Base-by-base conservation (phyloP, 2,329 filamentous ascomycete genomes). In the Neonectria ditissima region DNA sequence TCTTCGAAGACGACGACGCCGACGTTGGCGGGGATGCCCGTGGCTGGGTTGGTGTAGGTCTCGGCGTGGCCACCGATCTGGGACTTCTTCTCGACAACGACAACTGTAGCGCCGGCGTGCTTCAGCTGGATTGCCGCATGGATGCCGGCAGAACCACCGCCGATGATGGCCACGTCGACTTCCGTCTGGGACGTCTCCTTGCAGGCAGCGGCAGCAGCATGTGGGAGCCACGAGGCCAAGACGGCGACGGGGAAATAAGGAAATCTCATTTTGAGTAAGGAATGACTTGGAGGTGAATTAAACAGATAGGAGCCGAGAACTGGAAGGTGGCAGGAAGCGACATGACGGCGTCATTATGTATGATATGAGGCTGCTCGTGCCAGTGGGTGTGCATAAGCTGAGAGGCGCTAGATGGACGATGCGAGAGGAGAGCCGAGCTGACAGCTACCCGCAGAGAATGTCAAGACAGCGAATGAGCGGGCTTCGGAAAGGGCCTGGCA, bases 11-110 rank as follows among this genome's bases (percentile, higher is more conserved):
- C 1, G 0, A 61, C 39, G 4, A 71, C 69, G 1, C 69, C 69
- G 0, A 71, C 30, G 18, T 71, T 71, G 28, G 65, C 45, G 2
- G 32, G 54, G 1, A 52, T 28, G 5, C 56, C 60, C 0, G 69
- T 70, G 3, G 22, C 6, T 1, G 62, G 56, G 13, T 70, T 62
- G 54, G 58, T 11, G 0, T 71, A 71, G 34, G 69, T 71, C 51
- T 71, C 67, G 2, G 69, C 69, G 26, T 71, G 69, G 0, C 69
- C 69, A 4, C 69, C 69, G 2, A 71, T 71, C 22, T 68, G 67
- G n/a, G 58, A 20, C 7, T 60, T 16, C 14, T 70, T 70, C 54
- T 70, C 68, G 32, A 70, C 67, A 2, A 70, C 65, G 2, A 70
- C n/a, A 10, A 70, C 63, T 45, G 67, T 69, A 4, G 51, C 43